Base-by-base conservation (phyloP, 192 early-diverging fungal species). In the Dimargaris verticillata region DNA sequence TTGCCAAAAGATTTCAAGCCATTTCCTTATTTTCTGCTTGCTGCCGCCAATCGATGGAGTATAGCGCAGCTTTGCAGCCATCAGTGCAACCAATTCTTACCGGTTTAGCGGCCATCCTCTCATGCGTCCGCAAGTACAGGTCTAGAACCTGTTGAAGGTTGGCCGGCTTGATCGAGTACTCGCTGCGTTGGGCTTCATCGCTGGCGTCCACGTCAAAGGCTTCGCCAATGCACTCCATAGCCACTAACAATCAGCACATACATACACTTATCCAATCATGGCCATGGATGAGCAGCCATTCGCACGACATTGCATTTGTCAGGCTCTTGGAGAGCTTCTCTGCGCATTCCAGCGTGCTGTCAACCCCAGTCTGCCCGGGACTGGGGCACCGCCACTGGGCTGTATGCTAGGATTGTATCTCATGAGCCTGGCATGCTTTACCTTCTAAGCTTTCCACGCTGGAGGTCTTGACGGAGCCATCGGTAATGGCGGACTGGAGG, bases 161-260 rank as follows among this genome's bases (percentile, higher is more conserved):
- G 44, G 82, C 78, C 33, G 94, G 90, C 72, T 93, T 92, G 64
- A 93, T 95, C 60, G 81, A 83, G 60, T 88, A 88, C 45, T 73
- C 62, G 44, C 72, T 67, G 53, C 77, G 67, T 62, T 88, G 83
- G 7, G 67, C 73, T 18, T 74, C 71, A 69, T 96, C 89, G 33
- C 75, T 72, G 38, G 78, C 47, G 63, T 93, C 83, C 48, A 99
- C 81, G 28, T 82, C 89, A 74, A 99, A 99, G 22, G 92, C 88
- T 62, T 96, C 93, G 51, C 84, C 79, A 51, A 99, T 92, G 77
- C 92, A 93, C 67, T 93, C 89, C 70, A 92, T 88, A 65, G 91
- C 91, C 29, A 90, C 85, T 82, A 48, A 12, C 15, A 20, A 48
- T 38, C 33, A 38, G 33, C 33, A 2, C 33, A 22, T 17, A 22